Percentiles rank a stretch among this genome's conserved stretches.
Conservation (phyloP, 208 protist genomes). For the Porcisia hertigi region DNA sequence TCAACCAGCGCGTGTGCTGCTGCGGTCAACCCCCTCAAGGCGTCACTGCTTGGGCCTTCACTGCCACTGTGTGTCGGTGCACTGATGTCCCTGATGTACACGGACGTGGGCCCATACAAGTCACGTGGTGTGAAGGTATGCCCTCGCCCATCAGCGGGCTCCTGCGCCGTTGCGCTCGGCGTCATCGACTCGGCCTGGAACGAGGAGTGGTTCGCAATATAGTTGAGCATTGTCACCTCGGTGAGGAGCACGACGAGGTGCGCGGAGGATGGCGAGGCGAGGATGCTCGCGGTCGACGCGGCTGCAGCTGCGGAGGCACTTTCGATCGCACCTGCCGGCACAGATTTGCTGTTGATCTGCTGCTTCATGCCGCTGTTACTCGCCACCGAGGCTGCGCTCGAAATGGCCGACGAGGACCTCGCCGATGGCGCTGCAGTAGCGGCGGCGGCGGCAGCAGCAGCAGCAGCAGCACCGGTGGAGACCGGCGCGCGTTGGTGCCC, state of each 20-base stretch:
- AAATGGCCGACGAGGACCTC: background rate
- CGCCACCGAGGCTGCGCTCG: background rate
- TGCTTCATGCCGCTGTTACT: background rate
- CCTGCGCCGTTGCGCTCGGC: background rate
- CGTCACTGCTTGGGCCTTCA: constrained; percentile 1
- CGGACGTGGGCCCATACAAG: constrained; percentile 29
- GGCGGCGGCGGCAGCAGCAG: too few species aligned
- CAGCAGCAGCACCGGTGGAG: constrained; percentile 1
- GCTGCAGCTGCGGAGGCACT: constrained; percentile 18
- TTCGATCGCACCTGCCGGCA: constrained; percentile 11
- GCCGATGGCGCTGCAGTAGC: background rate
- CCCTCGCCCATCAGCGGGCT: background rate
- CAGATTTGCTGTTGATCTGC: constrained; percentile 9
- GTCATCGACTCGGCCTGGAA: constrained; percentile 3
- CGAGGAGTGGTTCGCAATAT: constrained; percentile 46
- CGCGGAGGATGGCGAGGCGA: constrained; percentile 44
- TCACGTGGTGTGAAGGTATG: constrained; percentile 14
- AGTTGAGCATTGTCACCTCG: constrained; percentile 71
- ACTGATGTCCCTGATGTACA: constrained; percentile 17
- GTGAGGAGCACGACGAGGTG: constrained; percentile 75
- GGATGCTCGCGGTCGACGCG: constrained; percentile 22
- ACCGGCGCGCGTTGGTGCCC: constrained; percentile 17
- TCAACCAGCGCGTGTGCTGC: constrained; percentile 1
- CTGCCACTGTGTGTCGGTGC: background rate
- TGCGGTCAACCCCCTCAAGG: background rate